Percentiles rank a stretch among this genome's conserved stretches.
phyloP scores from a whole-genome alignment of 1,284 basidiomycete genomes.

The Fomitopsis schrenkii region DNA sequence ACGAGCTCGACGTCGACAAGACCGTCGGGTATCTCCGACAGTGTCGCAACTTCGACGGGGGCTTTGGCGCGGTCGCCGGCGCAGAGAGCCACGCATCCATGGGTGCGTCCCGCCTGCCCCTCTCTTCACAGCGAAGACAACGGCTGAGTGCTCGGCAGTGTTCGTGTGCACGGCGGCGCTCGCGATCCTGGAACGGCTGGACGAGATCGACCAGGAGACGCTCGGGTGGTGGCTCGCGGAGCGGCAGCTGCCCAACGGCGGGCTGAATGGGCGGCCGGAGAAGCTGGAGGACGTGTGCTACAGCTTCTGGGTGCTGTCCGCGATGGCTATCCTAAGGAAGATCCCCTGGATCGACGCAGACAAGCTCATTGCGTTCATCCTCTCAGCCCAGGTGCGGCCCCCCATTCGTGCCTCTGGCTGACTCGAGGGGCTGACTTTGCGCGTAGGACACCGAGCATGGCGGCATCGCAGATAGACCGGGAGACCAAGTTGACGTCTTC shows the following conservation, averaged over 20 bases:
- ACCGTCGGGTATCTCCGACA: constrained; percentile 72
- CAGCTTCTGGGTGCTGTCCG: constrained; percentile 94
- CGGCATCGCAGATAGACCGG: constrained; percentile 93
- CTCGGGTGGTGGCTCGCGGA: constrained; percentile 93
- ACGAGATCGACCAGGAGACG: constrained; percentile 72
- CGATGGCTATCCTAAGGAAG: constrained; percentile 82
- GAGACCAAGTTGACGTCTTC: constrained; percentile 94
- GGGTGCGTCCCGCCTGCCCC: constrained; percentile 46
- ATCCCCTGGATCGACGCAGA: constrained; percentile 87
- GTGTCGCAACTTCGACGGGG: constrained; percentile 94
- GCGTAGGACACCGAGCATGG: constrained; percentile 83
- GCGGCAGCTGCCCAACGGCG: constrained; percentile 89
- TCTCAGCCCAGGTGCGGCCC: constrained; percentile 75
- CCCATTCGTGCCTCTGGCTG: not conserved
- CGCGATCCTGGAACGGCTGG: constrained; percentile 81
- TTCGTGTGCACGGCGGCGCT: constrained; percentile 88
- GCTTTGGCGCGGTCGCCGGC: constrained; percentile 81
- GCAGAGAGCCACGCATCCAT: constrained; percentile 93
- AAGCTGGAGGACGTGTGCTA: constrained; percentile 99
- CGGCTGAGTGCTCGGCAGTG: constrained; percentile 43
- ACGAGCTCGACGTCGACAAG: constrained; percentile 56
- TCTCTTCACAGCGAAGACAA: not conserved
- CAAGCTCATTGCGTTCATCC: constrained; percentile 81
- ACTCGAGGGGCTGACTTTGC: not conserved
- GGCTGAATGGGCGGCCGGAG: constrained; percentile 93